These are phyloP conservation scores for Gossypium arboreum DNA, from an alignment of 345 rosid species.

Conservation along the genomic window DNA sequence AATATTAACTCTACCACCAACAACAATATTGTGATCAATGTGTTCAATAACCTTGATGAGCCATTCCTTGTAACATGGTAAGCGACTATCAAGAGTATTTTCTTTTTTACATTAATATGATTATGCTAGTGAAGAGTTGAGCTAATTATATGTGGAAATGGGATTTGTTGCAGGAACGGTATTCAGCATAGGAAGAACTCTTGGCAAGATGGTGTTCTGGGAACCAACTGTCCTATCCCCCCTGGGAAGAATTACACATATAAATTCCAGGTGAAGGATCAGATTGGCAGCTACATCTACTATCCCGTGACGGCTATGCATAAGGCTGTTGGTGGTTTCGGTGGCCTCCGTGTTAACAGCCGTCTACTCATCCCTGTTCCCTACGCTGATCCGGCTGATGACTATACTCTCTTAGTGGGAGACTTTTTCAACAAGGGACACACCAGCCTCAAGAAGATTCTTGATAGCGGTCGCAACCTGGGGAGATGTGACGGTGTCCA, in stretches of 20 bases:
- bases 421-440: conserved; percentile 67
- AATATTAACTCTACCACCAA: conserved; percentile 53
- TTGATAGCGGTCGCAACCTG: conserved; percentile 54
- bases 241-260: conserved; percentile 72
- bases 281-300: conserved; percentile 73
- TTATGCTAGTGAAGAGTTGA: too few species aligned
- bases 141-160: too few species aligned
- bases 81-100: neutral
- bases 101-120: neutral
- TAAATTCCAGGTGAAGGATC: conserved; percentile 83
- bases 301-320: conserved; percentile 54
- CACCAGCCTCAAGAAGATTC: conserved; percentile 37
- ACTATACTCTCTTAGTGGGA: conserved; percentile 48
- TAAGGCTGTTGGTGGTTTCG: conserved; percentile 60
- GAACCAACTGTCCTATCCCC: conserved; percentile 70
- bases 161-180: conserved; percentile 49
- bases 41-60: neutral
- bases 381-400: conserved; percentile 59
- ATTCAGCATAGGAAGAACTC: conserved; percentile 83
- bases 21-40: conserved; percentile 67
- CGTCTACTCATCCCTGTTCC: conserved; percentile 72
- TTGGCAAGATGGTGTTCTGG: conserved; percentile 70
- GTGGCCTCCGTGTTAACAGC: conserved; percentile 66
- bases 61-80: neutral
- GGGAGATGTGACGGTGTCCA: conserved; percentile 54